phyloP scores from a whole-genome alignment of 192 early-diverging fungal genomes.

The Podila clonocystis region DNA sequence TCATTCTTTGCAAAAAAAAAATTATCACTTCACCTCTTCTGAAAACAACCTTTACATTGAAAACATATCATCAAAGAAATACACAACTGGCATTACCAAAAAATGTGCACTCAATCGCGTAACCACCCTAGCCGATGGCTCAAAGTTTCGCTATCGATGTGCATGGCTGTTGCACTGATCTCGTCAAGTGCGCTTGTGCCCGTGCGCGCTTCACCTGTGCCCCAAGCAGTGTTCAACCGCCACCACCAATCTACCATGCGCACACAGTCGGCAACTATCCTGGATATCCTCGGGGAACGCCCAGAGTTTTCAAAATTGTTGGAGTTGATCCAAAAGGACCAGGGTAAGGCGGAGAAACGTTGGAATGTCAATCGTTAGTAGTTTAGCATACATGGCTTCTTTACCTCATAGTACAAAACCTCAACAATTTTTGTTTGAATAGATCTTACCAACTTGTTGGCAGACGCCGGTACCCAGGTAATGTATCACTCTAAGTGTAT shows the following conservation, averaged over 20 bases:
- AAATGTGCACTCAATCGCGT: not conserved
- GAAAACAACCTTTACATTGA: not conserved
- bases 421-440: not conserved
- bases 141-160: slow-evolving; percentile 1
- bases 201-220: slow-evolving; percentile 2
- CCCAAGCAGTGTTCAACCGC: slow-evolving; percentile 4
- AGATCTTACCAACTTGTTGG: slow-evolving; percentile 18
- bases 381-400: too few relatives aligned
- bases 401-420: not conserved
- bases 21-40: not conserved
- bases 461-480: slow-evolving; percentile 15
- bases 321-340: slow-evolving; percentile 31
- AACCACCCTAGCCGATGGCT: not conserved
- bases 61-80: too few relatives aligned
- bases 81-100: too few relatives aligned
- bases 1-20: too few relatives aligned
- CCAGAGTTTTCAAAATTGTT: slow-evolving; percentile 38
- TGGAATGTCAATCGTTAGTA: too few relatives aligned
- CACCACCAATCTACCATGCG: not conserved
- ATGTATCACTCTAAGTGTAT: not conserved
- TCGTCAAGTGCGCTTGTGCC: not conserved
- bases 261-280: slow-evolving; percentile 6
- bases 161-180: slow-evolving; percentile 4
- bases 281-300: slow-evolving; percentile 26
- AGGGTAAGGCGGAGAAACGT: not conserved